These are phyloP conservation scores for Xylaria sp. DNA, from an alignment of 2,329 filamentous ascomycete genomes.

Conservation along the genomic window DNA sequence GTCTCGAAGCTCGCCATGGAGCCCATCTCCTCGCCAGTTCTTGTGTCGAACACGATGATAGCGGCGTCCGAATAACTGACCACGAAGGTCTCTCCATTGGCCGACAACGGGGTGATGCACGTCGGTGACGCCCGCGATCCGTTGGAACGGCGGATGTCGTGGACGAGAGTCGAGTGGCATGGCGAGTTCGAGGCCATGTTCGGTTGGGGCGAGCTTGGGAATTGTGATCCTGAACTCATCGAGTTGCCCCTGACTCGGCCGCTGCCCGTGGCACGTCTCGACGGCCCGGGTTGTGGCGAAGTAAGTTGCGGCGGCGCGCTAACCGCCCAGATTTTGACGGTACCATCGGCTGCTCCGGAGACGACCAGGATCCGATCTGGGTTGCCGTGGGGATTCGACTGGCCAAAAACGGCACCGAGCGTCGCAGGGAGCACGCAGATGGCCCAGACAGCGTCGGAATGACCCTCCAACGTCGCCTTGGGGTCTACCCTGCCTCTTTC, in stretches of 20 bases:
- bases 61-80: constrained; percentile 91
- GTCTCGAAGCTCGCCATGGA: constrained; percentile 94
- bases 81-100: constrained; percentile 84
- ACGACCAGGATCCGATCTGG: constrained; percentile 87
- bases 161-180: constrained; percentile 85
- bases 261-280: constrained; percentile 60
- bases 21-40: constrained; percentile 87
- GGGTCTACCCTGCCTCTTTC: constrained; percentile 92
- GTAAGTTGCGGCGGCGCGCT: constrained; percentile 85
- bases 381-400: constrained; percentile 72
- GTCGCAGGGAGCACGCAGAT: constrained; percentile 89
- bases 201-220: constrained; percentile 87
- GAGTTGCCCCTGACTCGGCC: constrained; percentile 87
- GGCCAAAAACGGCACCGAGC: constrained; percentile 78
- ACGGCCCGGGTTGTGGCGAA: constrained; percentile 72
- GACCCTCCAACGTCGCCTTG: constrained; percentile 90
- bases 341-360: constrained; percentile 88
- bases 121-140: constrained; percentile 75
- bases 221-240: constrained; percentile 91
- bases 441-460: constrained; percentile 95
- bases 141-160: constrained; percentile 76
- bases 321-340: constrained; percentile 91
- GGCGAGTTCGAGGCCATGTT: constrained; percentile 82
- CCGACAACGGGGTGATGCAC: constrained; percentile 86
- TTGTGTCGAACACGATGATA: constrained; percentile 88